These are phyloP conservation scores for Cinnamomum chago DNA, from an alignment of 164 flowering plant species.

Conservation along the genomic window DNA sequence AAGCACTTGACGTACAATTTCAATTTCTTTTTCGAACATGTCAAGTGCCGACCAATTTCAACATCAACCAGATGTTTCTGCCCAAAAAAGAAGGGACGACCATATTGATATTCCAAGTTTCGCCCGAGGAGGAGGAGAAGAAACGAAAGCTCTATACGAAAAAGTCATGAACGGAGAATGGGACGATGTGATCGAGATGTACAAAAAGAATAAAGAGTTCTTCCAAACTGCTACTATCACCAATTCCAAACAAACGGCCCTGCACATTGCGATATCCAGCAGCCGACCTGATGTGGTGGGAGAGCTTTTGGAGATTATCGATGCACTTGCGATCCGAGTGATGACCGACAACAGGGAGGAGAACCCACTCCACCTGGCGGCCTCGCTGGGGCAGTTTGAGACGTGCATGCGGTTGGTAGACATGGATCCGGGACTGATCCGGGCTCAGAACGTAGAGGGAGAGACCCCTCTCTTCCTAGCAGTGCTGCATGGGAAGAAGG, in stretches of 20 bases:
- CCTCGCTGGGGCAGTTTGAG: constrained; percentile 12
- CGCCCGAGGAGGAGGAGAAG: no score
- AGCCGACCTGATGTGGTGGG: constrained; percentile 10
- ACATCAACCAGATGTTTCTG: no score
- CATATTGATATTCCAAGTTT: no score
- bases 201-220: background rate
- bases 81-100: no score
- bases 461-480: constrained; percentile 25
- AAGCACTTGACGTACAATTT: no score
- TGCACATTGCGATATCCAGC: constrained; percentile 29
- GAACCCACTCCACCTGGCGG: constrained; percentile 25
- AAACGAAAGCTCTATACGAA: background rate
- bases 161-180: background rate
- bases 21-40: no score
- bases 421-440: background rate
- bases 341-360: constrained; percentile 13
- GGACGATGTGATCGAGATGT: background rate
- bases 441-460: background rate
- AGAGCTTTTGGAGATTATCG: constrained; percentile 11
- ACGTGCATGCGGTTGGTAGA: constrained; percentile 13
- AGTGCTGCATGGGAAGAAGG: constrained; percentile 16
- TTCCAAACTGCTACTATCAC: background rate
- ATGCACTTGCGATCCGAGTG: background rate
- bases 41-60: no score
- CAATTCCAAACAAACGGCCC: constrained; percentile 20